Evolutionary conservation across 2,329 filamentous ascomycete species (phyloP), one percentile per base, ranked within the genome.

Genomic region (Aspergillus japonicus): DNA sequence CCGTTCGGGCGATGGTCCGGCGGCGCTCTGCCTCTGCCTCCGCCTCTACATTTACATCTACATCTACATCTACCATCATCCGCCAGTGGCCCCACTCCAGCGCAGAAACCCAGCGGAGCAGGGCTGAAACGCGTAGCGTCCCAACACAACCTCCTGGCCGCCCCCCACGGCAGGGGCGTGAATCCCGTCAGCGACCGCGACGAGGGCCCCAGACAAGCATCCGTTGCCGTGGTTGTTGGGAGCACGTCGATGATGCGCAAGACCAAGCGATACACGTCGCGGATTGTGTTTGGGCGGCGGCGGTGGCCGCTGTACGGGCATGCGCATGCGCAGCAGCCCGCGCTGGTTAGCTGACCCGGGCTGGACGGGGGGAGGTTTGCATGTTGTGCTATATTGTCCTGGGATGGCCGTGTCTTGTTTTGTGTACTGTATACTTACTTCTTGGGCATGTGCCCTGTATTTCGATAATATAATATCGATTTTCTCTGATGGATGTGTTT

Each of bases 1-100:
- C 54, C 16, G 49, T 64, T 5, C 52, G 55, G n/a, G 60, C 57
- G 1, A 58, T 64, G 42, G 57, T 61, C 29, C 57, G 51, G 24
- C 61, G 61, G 6, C 61, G 61, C 19, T 29, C 55, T 42, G 39
- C 39, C 16, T 42, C 39, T 7, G 39, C 39, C 16, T 42, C 39
- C 6, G 39, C 39, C 16, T 19, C 39, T 8, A 8, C 39, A 2
- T 44, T n/a, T 8, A 16, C 33, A 35, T 8, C 26, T 1, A 29
- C 26, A 29, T 3, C 26, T 3, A 23, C 23, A 23, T n/a, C n/a
- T n/a, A n/a, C n/a, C n/a, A n/a, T 29, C 26, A 2, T 8, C 26
- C 26, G 26, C 7, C 23, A 4, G 2, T 29, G 26, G 7, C 26
- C 7, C 26, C 8, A 7, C 26, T 29, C 7, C 26, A 7, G 26